Conservation (phyloP, 2,329 filamentous ascomycete genomes). For the Pseudocercospora fuligena region DNA sequence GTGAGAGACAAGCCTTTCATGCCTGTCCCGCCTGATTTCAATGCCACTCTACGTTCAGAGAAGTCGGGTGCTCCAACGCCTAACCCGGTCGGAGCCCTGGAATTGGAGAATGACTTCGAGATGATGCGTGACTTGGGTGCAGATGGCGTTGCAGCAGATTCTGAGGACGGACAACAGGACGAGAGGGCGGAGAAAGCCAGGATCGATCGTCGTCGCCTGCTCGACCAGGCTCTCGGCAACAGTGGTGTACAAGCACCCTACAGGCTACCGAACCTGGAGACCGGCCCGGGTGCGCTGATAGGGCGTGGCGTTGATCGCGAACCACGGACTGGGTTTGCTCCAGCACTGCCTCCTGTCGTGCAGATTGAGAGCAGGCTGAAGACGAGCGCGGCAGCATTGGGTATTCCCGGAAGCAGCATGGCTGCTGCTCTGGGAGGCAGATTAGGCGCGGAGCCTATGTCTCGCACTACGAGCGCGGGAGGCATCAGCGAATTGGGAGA, state of each 20-base stretch:
- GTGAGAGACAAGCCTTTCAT: constrained; percentile 48
- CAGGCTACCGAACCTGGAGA: constrained; percentile 42
- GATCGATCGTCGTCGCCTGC: constrained; percentile 37
- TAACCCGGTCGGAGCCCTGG: constrained; percentile 47
- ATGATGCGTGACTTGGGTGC: constrained; percentile 48
- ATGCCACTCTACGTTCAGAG: constrained; percentile 53
- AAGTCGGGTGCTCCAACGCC: constrained; percentile 53
- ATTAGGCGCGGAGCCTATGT: constrained; percentile 38
- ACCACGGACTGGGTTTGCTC: constrained; percentile 41
- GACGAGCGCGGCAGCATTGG: constrained; percentile 14
- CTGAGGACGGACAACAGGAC: constrained; percentile 31
- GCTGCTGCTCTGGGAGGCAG: constrained; percentile 34
- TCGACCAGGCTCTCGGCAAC: constrained; percentile 42
- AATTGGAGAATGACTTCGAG: constrained; percentile 55
- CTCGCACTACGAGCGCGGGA: constrained; percentile 35
- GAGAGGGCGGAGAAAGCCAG: constrained; percentile 29
- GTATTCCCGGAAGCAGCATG: constrained; percentile 30
- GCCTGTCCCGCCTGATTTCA: constrained; percentile 51
- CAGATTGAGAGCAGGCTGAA: constrained; percentile 29
- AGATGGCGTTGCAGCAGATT: constrained; percentile 21
- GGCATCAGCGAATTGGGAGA: constrained; percentile 35
- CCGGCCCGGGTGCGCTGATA: constrained; percentile 41
- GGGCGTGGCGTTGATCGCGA: constrained; percentile 41
- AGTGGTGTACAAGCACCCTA: constrained; percentile 39
- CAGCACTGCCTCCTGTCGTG: constrained; percentile 30